These are phyloP conservation scores for Quercus parvula DNA, from an alignment of 306 rosid species.

Conservation along the genomic window DNA sequence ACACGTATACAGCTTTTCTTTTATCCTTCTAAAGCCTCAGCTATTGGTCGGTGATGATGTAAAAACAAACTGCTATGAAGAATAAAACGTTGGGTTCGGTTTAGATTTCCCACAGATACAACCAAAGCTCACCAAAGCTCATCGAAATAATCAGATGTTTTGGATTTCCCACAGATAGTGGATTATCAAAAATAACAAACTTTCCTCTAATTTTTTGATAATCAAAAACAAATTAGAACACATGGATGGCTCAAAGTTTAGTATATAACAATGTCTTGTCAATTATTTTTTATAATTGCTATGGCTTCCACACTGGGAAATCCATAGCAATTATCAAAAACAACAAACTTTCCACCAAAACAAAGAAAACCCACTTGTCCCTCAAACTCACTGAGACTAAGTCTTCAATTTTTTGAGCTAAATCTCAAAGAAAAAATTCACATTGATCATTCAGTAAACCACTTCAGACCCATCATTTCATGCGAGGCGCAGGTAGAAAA, in stretches of 20 bases:
- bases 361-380: background rate
- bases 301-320: no score
- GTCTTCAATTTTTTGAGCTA: background rate
- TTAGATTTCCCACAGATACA: conserved; percentile 8
- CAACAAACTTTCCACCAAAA: background rate
- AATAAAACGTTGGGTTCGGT: background rate
- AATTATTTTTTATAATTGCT: no score
- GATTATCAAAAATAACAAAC: no score
- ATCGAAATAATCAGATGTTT: background rate
- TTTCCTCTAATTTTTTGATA: no score
- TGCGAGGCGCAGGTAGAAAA: no score
- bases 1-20: conserved; percentile 7
- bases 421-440: background rate
- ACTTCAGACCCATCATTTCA: background rate
- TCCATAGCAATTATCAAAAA: background rate
- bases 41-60: conserved; percentile 12
- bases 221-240: no score
- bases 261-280: no score
- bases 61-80: conserved; percentile 5
- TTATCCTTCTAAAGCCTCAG: conserved; percentile 11
- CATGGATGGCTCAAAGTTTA: no score
- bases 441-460: background rate
- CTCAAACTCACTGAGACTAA: background rate
- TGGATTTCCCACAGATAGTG: no score
- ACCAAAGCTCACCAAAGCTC: background rate